These are phyloP conservation scores for Aspergillus sp. DNA, from an alignment of 2,329 filamentous ascomycete genomes.

Conservation along the genomic window DNA sequence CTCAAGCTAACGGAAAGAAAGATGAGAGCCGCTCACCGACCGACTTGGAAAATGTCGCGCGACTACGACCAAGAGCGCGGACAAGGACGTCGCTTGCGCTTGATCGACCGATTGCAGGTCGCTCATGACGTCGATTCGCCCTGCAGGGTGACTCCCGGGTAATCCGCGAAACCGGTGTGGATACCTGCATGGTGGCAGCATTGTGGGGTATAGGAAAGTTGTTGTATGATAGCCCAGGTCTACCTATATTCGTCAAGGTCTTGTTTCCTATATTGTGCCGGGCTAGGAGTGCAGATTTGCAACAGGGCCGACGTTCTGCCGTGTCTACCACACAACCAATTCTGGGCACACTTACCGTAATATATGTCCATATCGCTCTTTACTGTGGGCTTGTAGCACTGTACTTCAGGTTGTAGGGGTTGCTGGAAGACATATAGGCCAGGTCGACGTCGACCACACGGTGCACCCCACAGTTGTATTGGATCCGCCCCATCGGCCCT, in stretches of 20 bases:
- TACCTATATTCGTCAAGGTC: too few species aligned
- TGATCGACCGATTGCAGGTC: neutral
- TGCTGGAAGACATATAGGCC: neutral
- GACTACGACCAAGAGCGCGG: neutral
- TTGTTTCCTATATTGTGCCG: too few species aligned
- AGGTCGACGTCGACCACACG: neutral
- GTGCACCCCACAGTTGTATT: neutral
- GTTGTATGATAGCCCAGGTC: too few species aligned
- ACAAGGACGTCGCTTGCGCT: neutral
- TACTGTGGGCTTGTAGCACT: neutral
- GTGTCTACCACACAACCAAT: neutral
- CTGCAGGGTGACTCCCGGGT: neutral
- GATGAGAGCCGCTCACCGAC: constrained; percentile 2
- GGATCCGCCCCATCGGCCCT: neutral
- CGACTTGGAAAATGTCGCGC: neutral
- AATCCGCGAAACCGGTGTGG: neutral
- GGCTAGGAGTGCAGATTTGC: neutral
- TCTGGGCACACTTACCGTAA: neutral
- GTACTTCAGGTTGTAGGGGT: neutral
- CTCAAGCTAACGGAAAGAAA: neutral
- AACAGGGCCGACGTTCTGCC: neutral
- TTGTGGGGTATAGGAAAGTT: neutral
- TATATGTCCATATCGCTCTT: neutral
- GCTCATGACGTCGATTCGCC: neutral
- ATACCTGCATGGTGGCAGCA: neutral